phyloP scores from a whole-genome alignment of 2,329 filamentous ascomycete species.

The Curvularia lunata region DNA sequence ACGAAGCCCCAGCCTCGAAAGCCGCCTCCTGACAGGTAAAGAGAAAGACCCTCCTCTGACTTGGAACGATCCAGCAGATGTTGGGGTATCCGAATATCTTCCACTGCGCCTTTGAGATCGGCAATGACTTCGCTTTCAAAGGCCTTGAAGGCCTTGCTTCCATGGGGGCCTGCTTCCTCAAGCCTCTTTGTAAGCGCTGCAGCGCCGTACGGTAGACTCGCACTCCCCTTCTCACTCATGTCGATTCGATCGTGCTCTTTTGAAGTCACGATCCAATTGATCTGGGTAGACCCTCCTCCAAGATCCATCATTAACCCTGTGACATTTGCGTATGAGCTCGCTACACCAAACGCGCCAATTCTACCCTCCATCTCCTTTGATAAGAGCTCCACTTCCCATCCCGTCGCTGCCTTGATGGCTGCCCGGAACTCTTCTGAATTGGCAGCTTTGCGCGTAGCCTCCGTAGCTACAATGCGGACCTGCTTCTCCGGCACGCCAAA shows the following conservation, averaged over 20 bases:
- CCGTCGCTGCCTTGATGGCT: constrained; percentile 67
- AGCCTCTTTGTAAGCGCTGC: constrained; percentile 68
- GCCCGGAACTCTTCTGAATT: constrained; percentile 74
- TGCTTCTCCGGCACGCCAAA: constrained; percentile 70
- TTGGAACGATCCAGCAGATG: constrained; percentile 51
- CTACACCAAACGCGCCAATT: constrained; percentile 82
- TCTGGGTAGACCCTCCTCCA: constrained; percentile 75
- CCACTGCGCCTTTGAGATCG: constrained; percentile 67
- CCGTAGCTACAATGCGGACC: constrained; percentile 81
- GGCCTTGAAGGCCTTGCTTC: constrained; percentile 53
- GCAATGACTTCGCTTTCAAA: constrained; percentile 61
- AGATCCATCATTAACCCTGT: constrained; percentile 85
- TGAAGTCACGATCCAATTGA: constrained; percentile 66
- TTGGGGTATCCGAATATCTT: constrained; percentile 62
- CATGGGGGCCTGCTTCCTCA: constrained; percentile 42
- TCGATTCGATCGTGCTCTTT: constrained; percentile 55
- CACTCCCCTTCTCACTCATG: constrained; percentile 56
- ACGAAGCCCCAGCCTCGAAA: constrained; percentile 92
- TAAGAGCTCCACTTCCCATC: constrained; percentile 73
- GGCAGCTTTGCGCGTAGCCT: constrained; percentile 80
- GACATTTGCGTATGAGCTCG: constrained; percentile 73
- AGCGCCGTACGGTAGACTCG: constrained; percentile 73
- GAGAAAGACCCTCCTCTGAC: constrained; percentile 52
- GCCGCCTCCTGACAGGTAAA: constrained; percentile 89
- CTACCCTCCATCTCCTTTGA: constrained; percentile 81